A percentile compares a stretch with the other conserved stretches of the same genome.
Evolutionary conservation across 2,329 filamentous ascomycete species (phyloP).

Genomic region (Botrytis paeoniae): DNA sequence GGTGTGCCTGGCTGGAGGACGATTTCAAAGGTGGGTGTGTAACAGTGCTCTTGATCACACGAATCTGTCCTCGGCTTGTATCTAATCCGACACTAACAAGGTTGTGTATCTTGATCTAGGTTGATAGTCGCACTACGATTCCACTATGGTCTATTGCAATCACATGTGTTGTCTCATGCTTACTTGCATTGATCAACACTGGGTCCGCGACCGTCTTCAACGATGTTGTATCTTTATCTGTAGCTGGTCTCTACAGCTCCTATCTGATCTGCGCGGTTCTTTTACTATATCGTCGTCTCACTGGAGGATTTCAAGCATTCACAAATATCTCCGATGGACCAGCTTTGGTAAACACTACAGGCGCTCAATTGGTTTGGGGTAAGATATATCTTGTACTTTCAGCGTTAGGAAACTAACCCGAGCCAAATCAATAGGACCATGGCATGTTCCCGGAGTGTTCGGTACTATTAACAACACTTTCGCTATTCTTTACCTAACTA

Average conservation of each 20-base stretch:
- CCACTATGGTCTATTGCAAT: conserved; percentile 16
- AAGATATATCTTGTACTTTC: background rate
- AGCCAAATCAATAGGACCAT: conserved; percentile 7
- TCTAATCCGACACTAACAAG: background rate
- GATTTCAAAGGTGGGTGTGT: conserved; percentile 37
- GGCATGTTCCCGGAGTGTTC: conserved; percentile 35
- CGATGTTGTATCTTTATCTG: conserved; percentile 46
- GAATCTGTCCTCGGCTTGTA: fast-evolving
- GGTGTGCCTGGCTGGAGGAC: conserved; percentile 43
- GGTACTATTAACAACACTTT: conserved; percentile 44
- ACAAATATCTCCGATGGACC: background rate
- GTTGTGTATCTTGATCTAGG: background rate
- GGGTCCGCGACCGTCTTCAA: conserved; percentile 50
- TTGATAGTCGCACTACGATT: conserved; percentile 2
- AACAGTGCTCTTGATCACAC: background rate
- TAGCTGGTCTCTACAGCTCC: conserved; percentile 18
- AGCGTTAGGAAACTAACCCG: background rate
- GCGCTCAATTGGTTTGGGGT: conserved; percentile 17
- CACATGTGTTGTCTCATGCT: background rate
- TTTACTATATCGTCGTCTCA: conserved; percentile 18
- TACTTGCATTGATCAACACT: conserved; percentile 44
- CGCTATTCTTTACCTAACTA: conserved; percentile 43
- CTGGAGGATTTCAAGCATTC: background rate
- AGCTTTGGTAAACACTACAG: conserved; percentile 5
- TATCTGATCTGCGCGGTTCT: conserved; percentile 19